phyloP scores from a whole-genome alignment of 2,329 filamentous ascomycete genomes.

The Diaporthe citriasiana region DNA sequence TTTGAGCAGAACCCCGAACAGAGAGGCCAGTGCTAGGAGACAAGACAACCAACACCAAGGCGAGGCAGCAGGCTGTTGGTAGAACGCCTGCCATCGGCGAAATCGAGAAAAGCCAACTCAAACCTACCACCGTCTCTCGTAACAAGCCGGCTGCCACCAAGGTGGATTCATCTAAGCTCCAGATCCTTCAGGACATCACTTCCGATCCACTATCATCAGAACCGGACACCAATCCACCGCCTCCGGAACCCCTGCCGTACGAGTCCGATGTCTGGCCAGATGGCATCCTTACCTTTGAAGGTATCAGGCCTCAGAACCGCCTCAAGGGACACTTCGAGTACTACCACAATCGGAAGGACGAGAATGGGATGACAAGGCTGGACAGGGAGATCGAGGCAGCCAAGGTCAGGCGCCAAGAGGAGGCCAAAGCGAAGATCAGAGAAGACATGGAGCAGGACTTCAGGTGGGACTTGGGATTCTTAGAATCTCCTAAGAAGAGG shows the following conservation, averaged over 20 bases:
- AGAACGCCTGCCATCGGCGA: slow-evolving; percentile 65
- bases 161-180: slow-evolving; percentile 70
- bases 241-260: slow-evolving; percentile 68
- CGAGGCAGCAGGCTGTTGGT: slow-evolving; percentile 76
- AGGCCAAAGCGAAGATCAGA: slow-evolving; percentile 76
- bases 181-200: slow-evolving; percentile 69
- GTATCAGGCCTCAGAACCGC: slow-evolving; percentile 70
- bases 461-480: slow-evolving; percentile 43
- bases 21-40: slow-evolving; percentile 84
- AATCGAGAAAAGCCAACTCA: slow-evolving; percentile 73
- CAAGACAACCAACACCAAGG: slow-evolving; percentile 97
- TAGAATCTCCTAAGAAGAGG: slow-evolving; percentile 62
- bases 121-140: slow-evolving; percentile 71
- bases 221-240: slow-evolving; percentile 48
- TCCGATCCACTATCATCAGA: slow-evolving; percentile 61
- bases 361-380: slow-evolving; percentile 74
- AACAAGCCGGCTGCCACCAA: slow-evolving; percentile 69
- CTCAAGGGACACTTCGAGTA: slow-evolving; percentile 73
- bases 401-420: slow-evolving; percentile 64
- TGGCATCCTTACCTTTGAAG: slow-evolving; percentile 68
- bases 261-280: slow-evolving; percentile 77
- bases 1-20: slow-evolving; percentile 68
- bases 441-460: slow-evolving; percentile 73
- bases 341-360: slow-evolving; percentile 75
- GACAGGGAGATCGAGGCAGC: slow-evolving; percentile 73